Conservation (phyloP, 2,329 filamentous ascomycete genomes). For the Penicillium freii region DNA sequence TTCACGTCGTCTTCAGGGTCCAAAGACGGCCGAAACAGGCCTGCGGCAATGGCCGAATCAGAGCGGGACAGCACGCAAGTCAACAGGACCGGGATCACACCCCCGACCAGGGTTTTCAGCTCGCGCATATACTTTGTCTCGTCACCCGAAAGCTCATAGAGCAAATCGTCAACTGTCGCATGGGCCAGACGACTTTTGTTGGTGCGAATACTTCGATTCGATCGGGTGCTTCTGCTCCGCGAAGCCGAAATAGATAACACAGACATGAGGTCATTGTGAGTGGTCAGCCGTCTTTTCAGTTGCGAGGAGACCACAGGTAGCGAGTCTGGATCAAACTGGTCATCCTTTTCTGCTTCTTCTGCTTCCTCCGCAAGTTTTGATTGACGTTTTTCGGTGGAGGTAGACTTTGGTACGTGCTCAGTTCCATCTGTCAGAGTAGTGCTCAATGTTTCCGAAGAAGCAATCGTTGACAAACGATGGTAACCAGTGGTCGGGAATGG, state of each 20-base stretch:
- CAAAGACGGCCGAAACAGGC: constrained; percentile 63
- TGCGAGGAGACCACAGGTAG: constrained; percentile 47
- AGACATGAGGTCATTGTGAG: constrained; percentile 90
- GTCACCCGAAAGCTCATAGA: constrained; percentile 77
- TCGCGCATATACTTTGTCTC: constrained; percentile 87
- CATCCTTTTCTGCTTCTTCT: constrained; percentile 34
- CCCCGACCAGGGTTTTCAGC: constrained; percentile 87
- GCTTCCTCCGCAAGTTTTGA: constrained; percentile 18
- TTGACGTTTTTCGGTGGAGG: neutral
- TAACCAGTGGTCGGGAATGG: constrained; percentile 54
- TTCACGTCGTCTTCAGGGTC: constrained; percentile 57
- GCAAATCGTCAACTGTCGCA: constrained; percentile 70
- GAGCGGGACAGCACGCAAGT: constrained; percentile 77
- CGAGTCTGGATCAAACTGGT: constrained; percentile 46
- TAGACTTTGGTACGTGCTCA: constrained; percentile 3
- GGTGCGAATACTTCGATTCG: constrained; percentile 74
- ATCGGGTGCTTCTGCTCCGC: constrained; percentile 67
- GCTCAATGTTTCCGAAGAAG: constrained; percentile 55
- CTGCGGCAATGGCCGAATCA: constrained; percentile 61
- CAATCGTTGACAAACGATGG: constrained; percentile 58
- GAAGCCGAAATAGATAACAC: constrained; percentile 69
- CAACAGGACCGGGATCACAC: constrained; percentile 88
- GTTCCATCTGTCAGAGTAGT: constrained; percentile 25
- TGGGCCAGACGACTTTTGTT: constrained; percentile 65
- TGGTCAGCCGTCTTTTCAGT: constrained; percentile 75